Evolutionary conservation across 2,329 filamentous ascomycete species (phyloP), one percentile per base, ranked within the genome.

Genomic region (Penicillium sp.): DNA sequence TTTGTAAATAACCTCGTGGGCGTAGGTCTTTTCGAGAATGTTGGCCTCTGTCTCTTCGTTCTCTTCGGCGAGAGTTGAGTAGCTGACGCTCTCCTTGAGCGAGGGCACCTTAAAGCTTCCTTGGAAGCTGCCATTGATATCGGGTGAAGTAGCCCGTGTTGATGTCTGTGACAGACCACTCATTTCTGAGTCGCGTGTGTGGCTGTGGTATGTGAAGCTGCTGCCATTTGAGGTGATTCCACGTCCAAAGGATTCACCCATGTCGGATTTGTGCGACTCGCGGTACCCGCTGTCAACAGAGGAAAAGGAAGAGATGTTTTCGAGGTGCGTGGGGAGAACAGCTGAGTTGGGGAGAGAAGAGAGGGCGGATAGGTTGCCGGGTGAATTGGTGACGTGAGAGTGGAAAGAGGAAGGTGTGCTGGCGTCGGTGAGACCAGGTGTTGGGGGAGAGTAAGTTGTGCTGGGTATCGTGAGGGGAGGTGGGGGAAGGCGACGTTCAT

Each of bases 1-100:
- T 72, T 95, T 95, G 77, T 95, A 97, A 67, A 96, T 86, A 45
- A 99, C 81, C 70, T 99, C 93, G 67, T 97, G 90, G 0, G 91
- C 91, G 67, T 85, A 97, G 0, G 92, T 96, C 75, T 89, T 95
- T 70, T 92, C 90, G n/a, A 96, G 79, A n/a, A 97, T 79, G 66
- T 88, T 88, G 4, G 85, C 88, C 70, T 96, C 93, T 1, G 88
- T 85, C 46, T 96, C 92, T 34, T 91, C 87, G 11, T 83, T 80
- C 54, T 93, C 91, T 52, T 95, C 91, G 4, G 82, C 85, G n/a
- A 85, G 77, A 1, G 84, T 82, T 0, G 84, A 84, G 52, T 78
- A 79, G 68, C 87, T 89, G 14, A 83, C 77, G 75, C 88, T 92
- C 40, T 88, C 79, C 60, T 90, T 90, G 29, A 87, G 74, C 1